These are phyloP conservation scores for Nepenthes alata DNA, from an alignment of 179 eudicot species.

Conservation along the genomic window DNA sequence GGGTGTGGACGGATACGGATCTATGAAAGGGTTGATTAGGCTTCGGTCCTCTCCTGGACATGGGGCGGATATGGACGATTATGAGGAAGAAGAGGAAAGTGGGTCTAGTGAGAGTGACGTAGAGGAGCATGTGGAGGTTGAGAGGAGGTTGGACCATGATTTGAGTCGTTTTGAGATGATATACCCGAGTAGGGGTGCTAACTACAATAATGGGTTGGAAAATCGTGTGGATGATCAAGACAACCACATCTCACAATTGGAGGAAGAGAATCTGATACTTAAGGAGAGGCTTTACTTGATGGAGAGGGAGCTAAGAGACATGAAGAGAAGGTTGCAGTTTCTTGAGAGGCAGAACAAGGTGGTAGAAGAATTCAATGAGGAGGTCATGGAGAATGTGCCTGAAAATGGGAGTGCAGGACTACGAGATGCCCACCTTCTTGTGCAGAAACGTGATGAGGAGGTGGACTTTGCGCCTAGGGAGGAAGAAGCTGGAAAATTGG, in stretches of 20 bases:
- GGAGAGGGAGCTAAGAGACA: constrained; percentile 82
- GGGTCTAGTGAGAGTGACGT: constrained; percentile 94
- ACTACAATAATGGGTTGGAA: constrained; percentile 52
- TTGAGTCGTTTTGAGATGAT: constrained; percentile 93
- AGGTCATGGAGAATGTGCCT: constrained; percentile 64
- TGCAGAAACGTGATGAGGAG: constrained; percentile 36
- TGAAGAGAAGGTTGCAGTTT: constrained; percentile 61
- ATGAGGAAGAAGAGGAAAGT: constrained; percentile 70
- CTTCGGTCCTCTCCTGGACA: constrained; percentile 60
- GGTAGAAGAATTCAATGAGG: constrained; percentile 48
- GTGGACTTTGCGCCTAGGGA: constrained; percentile 29
- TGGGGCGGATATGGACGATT: constrained; percentile 48
- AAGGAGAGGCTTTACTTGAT: constrained; percentile 79
- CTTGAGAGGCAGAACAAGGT: constrained; percentile 59
- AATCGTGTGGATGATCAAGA: constrained; percentile 95
- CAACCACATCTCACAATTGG: constrained; percentile 73
- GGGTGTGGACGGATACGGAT: constrained; percentile 98
- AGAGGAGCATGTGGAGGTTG: constrained; percentile 96
- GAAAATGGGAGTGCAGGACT: constrained; percentile 62
- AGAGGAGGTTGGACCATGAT: constrained; percentile 91
- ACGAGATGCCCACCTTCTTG: constrained; percentile 15
- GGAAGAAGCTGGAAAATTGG: constrained; percentile 10
- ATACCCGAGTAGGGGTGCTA: constrained; percentile 43
- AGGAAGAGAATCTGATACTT: constrained; percentile 75
- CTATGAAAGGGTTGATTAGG: constrained; percentile 92